Percentiles rank a stretch among this genome's conserved stretches.
phyloP scores from a whole-genome alignment of 2,329 filamentous ascomycete species.

The Tolypocladium album region DNA sequence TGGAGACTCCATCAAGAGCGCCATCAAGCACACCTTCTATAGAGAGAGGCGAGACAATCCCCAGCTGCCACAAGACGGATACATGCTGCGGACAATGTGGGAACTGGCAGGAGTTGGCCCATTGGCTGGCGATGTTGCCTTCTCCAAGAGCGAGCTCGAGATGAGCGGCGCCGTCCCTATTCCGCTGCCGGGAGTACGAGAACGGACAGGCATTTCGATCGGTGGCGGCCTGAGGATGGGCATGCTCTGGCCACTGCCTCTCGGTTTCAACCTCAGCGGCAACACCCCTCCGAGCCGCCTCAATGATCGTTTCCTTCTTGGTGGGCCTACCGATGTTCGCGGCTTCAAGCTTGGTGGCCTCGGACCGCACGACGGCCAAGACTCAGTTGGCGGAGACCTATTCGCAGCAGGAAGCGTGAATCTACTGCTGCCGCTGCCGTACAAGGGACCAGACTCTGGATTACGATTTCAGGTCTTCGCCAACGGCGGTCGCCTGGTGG shows the following conservation, averaged over 20 bases:
- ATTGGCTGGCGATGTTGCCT: constrained; percentile 81
- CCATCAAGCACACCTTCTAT: constrained; percentile 69
- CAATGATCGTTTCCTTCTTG: constrained; percentile 91
- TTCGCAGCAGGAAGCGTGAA: constrained; percentile 85
- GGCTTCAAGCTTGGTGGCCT: constrained; percentile 86
- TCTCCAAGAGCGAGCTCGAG: constrained; percentile 86
- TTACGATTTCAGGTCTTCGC: constrained; percentile 83
- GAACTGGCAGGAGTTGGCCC: constrained; percentile 85
- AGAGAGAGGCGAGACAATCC: constrained; percentile 76
- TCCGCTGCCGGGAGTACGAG: constrained; percentile 55
- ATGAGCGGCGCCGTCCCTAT: constrained; percentile 66
- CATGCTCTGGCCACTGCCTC: constrained; percentile 69
- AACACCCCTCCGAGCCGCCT: constrained; percentile 61
- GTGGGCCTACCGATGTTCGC: constrained; percentile 87
- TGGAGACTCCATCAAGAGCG: constrained; percentile 84
- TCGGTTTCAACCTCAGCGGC: constrained; percentile 41
- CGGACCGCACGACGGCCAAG: constrained; percentile 74
- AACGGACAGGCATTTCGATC: constrained; percentile 68
- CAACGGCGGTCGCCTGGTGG: constrained; percentile 78
- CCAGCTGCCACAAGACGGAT: constrained; percentile 72
- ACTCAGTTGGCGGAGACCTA: constrained; percentile 83
- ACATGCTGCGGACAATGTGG: constrained; percentile 64
- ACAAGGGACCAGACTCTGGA: constrained; percentile 70
- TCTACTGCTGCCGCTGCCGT: constrained; percentile 74
- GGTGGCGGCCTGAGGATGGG: constrained; percentile 75